Conservation (phyloP, 2,329 filamentous ascomycete genomes). For the Tricladium varicosporioides region DNA sequence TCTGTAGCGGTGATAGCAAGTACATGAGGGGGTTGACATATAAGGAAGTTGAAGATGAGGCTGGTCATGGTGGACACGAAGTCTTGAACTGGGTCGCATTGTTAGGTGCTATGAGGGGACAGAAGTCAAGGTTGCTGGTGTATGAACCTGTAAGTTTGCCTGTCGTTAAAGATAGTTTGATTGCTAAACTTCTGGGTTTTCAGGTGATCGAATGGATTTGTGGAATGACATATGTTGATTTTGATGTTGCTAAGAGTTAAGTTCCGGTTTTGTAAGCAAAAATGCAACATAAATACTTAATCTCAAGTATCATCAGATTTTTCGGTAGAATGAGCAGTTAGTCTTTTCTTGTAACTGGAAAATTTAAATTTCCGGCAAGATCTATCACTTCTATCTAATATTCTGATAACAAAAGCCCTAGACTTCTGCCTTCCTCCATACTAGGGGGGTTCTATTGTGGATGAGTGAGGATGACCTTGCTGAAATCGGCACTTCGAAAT, state of each 20-base stretch:
- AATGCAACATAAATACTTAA: too few relatives aligned
- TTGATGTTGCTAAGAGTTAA: not conserved
- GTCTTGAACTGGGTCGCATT: slow-evolving; percentile 11
- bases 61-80: slow-evolving; percentile 9
- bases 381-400: too few relatives aligned
- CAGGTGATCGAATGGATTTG: slow-evolving; percentile 11
- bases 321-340: too few relatives aligned
- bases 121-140: slow-evolving; percentile 8
- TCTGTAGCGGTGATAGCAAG: slow-evolving; percentile 21
- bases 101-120: slow-evolving; percentile 8
- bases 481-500: too few relatives aligned
- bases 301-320: too few relatives aligned
- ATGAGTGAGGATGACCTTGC: too few relatives aligned
- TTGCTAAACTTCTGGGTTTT: not conserved
- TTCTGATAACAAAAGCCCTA: too few relatives aligned
- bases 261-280: too few relatives aligned
- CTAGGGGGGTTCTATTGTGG: too few relatives aligned
- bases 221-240: slow-evolving; percentile 5
- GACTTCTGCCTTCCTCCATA: too few relatives aligned
- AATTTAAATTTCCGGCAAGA: too few relatives aligned
- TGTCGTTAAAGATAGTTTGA: not conserved
- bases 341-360: too few relatives aligned
- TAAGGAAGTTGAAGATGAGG: slow-evolving; percentile 4
- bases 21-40: slow-evolving; percentile 9
- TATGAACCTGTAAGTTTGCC: slow-evolving; percentile 5